Conservation (phyloP, 331 rosid genomes). For the Erythrophleum ivorense region DNA sequence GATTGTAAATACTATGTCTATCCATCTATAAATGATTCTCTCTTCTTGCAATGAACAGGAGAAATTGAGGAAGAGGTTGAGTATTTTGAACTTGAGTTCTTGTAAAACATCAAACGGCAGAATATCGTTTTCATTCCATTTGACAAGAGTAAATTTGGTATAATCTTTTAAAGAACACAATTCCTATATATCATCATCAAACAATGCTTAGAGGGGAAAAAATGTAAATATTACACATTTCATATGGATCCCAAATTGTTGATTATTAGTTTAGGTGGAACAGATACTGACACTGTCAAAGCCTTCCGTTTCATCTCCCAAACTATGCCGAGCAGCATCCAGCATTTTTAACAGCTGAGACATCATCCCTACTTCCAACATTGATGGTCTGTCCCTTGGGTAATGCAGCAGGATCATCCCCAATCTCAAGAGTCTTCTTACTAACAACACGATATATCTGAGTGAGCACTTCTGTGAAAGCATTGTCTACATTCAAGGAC, state of each 20-base stretch:
- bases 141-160: constrained; percentile 21
- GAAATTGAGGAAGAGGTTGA: neutral
- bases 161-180: constrained; percentile 36
- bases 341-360: constrained; percentile 66
- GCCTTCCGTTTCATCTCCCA: constrained; percentile 24
- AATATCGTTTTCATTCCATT: constrained; percentile 3
- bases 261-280: constrained; percentile 26
- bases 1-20: neutral
- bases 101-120: constrained; percentile 19
- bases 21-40: neutral
- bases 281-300: constrained; percentile 26
- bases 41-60: neutral
- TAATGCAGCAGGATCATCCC: constrained; percentile 76
- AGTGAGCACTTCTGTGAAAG: constrained; percentile 84
- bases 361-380: constrained; percentile 71
- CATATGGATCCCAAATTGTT: constrained; percentile 34
- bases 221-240: constrained; percentile 37
- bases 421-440: constrained; percentile 76
- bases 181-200: constrained; percentile 35
- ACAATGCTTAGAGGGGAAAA: constrained; percentile 33
- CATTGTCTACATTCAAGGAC: constrained; percentile 75
- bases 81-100: constrained; percentile 1
- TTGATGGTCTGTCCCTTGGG: constrained; percentile 82
- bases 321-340: constrained; percentile 82
- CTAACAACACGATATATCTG: constrained; percentile 78